A percentile compares a stretch with the other conserved stretches of the same genome.
These are phyloP conservation scores for Purpureocillium takamizusanense DNA, from an alignment of 2,329 filamentous ascomycete species.

Conservation along the genomic window DNA sequence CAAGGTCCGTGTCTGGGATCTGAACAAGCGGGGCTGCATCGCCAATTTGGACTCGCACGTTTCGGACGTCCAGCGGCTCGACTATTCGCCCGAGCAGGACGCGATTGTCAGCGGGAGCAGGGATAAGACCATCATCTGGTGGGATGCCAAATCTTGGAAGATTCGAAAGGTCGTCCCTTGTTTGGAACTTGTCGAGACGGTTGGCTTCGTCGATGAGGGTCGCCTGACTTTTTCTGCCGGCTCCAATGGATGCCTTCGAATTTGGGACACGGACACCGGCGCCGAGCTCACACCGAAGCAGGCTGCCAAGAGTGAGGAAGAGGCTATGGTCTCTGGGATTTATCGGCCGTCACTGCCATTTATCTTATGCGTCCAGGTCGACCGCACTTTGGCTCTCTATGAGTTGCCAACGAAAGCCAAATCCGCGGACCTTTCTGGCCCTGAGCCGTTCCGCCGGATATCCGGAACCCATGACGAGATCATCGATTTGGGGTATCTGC, in stretches of 20 bases:
- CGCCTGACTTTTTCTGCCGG: slow-evolving; percentile 74
- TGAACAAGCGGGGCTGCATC: slow-evolving; percentile 71
- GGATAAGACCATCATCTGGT: slow-evolving; percentile 90
- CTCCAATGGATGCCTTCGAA: slow-evolving; percentile 68
- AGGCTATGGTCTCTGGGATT: slow-evolving; percentile 64
- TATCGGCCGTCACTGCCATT: slow-evolving; percentile 57
- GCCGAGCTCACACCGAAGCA: slow-evolving; percentile 74
- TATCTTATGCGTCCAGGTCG: slow-evolving; percentile 74
- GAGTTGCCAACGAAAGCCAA: slow-evolving; percentile 32
- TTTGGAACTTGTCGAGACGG: slow-evolving; percentile 75
- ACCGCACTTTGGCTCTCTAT: slow-evolving; percentile 79
- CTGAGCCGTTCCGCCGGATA: slow-evolving; percentile 61
- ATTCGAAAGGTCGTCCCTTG: slow-evolving; percentile 70
- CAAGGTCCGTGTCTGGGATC: slow-evolving; percentile 83
- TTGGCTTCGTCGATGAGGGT: slow-evolving; percentile 67
- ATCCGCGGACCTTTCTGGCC: slow-evolving; percentile 24
- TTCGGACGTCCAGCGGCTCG: slow-evolving; percentile 81
- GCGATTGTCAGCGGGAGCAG: slow-evolving; percentile 74
- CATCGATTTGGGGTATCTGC: slow-evolving; percentile 83
- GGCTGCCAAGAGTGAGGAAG: slow-evolving; percentile 45
- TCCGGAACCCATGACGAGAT: slow-evolving; percentile 97
- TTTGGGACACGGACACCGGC: slow-evolving; percentile 75
- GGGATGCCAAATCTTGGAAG: slow-evolving; percentile 84
- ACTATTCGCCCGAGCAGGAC: slow-evolving; percentile 69
- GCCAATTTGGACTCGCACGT: slow-evolving; percentile 85